These are phyloP conservation scores for Trichomonascus vanleenenianus DNA, from an alignment of 805 yeast species.

Conservation along the genomic window DNA sequence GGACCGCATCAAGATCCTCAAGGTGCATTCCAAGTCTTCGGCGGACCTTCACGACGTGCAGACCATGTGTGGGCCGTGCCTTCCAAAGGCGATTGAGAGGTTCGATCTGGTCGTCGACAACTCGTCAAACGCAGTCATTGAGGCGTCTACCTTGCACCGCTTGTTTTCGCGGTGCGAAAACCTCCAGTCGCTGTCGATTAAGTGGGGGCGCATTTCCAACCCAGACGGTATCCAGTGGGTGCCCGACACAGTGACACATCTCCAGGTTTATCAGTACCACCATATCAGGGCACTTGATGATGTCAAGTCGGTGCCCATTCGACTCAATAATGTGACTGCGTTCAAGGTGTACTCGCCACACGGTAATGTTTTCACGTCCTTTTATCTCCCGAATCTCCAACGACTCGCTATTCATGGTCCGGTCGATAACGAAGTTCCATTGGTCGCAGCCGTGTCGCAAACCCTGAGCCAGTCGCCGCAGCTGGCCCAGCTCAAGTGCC, in stretches of 20 bases:
- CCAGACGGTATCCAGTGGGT: conserved; percentile 3
- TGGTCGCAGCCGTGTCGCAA: conserved; percentile 1
- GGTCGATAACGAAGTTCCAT: conserved; percentile 3
- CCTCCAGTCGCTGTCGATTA: conserved; percentile 2
- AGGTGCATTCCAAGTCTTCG: not conserved
- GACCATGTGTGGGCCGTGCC: conserved; percentile 3
- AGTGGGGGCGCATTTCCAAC: conserved; percentile 5
- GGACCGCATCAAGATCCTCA: conserved; percentile 3
- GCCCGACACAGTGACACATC: conserved; percentile 2
- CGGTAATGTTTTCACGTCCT: conserved; percentile 1
- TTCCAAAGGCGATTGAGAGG: conserved; percentile 2
- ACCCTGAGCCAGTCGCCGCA: not conserved
- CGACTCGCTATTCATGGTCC: conserved; percentile 5
- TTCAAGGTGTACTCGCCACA: conserved; percentile 6
- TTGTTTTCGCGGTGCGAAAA: conserved; percentile 4
- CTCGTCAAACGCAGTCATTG: not conserved
- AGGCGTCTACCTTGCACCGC: conserved; percentile 1
- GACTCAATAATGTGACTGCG: conserved; percentile 3
- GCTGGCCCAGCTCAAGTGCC: conserved; percentile 4
- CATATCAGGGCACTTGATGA: not conserved
- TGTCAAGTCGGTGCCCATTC: not conserved
- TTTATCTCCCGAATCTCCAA: conserved; percentile 5
- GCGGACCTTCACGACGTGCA: conserved; percentile 1
- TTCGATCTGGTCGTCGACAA: conserved; percentile 4
- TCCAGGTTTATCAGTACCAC: conserved; percentile 1